phyloP scores from a whole-genome alignment of 2,329 filamentous ascomycete species.

The Penicillium brasilianum region DNA sequence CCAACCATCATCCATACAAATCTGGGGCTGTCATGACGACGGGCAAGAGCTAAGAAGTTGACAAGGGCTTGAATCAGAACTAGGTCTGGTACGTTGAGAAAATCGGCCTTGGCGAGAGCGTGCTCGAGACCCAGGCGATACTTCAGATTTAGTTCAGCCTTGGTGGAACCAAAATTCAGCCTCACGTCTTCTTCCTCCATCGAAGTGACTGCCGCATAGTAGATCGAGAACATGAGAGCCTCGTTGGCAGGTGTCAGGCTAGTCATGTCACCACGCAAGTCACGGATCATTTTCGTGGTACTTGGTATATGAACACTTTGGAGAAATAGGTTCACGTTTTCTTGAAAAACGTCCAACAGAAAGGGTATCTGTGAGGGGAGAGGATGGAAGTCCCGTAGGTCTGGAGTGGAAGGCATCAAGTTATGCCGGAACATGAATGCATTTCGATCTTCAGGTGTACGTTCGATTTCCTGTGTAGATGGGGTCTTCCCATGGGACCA shows the following conservation, averaged over 20 bases:
- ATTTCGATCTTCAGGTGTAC: constrained; percentile 53
- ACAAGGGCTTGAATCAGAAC: constrained; percentile 26
- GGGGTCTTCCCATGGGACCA: constrained; percentile 31
- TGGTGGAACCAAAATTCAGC: constrained; percentile 27
- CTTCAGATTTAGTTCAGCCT: constrained; percentile 29
- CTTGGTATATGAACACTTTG: constrained; percentile 41
- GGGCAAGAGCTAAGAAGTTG: constrained; percentile 25
- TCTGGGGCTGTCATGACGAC: constrained; percentile 29
- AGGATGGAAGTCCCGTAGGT: constrained; percentile 54
- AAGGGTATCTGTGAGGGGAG: constrained; percentile 62
- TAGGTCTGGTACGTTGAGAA: constrained; percentile 26
- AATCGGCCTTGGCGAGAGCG: constrained; percentile 30
- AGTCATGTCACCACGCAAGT: constrained; percentile 41
- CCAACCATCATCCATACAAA: constrained; percentile 35
- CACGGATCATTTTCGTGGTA: constrained; percentile 36
- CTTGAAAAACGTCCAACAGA: constrained; percentile 56
- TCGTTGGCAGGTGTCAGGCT: constrained; percentile 53
- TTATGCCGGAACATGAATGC: constrained; percentile 59
- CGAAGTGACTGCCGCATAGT: constrained; percentile 60
- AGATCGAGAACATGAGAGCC: constrained; percentile 62
- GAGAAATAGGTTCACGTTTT: constrained; percentile 56
- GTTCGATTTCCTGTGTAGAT: constrained; percentile 46
- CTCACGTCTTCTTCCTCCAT: constrained; percentile 62
- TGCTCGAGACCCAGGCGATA: constrained; percentile 29
- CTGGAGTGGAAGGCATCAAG: constrained; percentile 30